phyloP scores from a whole-genome alignment of 83 land plant species.

The Picea mariana region DNA sequence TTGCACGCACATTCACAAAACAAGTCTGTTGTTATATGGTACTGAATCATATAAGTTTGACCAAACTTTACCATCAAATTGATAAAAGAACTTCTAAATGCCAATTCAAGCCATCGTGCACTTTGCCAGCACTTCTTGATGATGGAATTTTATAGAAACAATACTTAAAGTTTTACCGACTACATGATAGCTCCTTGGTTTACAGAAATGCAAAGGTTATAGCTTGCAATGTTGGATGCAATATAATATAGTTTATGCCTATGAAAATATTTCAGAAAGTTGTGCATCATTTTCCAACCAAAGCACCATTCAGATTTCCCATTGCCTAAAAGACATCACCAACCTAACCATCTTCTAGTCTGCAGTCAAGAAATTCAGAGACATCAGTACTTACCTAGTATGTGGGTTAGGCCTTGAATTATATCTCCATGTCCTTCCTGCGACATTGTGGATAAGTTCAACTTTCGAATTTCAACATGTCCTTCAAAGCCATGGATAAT shows the following conservation, averaged over 20 bases:
- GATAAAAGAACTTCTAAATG: neutral
- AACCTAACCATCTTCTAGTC: neutral
- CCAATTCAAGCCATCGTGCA: neutral
- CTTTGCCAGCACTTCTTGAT: neutral
- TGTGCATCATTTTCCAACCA: neutral
- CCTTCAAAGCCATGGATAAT: conserved; percentile 77
- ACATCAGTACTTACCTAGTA: conserved; percentile 56
- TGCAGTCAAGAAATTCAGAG: neutral
- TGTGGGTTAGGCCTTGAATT: conserved; percentile 72
- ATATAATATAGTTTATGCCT: neutral
- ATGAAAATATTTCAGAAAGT: conserved; percentile 7
- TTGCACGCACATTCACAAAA: no score
- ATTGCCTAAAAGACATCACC: neutral
- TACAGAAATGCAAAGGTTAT: neutral
- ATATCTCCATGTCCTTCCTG: conserved; percentile 90
- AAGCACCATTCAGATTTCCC: no score
- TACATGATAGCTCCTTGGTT: no score
- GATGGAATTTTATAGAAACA: neutral
- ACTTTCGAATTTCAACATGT: conserved; percentile 59
- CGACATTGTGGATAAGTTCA: conserved; percentile 82
- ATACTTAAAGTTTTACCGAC: neutral
- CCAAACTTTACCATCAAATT: neutral
- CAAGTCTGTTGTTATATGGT: no score
- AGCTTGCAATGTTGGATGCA: neutral
- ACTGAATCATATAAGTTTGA: no score